Base-by-base conservation (phyloP, 129 eudicot genomes). In the Gnaphalium uliginosum region DNA sequence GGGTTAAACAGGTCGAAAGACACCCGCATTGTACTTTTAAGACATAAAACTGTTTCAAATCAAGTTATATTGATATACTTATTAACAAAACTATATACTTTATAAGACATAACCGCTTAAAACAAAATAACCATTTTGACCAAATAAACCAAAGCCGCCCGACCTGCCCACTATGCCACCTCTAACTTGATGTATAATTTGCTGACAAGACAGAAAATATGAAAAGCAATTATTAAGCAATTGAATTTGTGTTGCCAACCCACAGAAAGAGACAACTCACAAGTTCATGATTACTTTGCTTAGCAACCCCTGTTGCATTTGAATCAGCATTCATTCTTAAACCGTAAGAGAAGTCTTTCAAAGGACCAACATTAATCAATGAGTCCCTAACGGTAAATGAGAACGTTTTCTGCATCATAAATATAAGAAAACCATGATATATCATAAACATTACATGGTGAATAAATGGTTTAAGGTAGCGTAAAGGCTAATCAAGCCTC, bases 361-460 rank as follows among this genome's bases (percentile, higher is more conserved):
- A 79, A 25, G 97, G 99, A 60, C 99, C 99, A 81, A 95, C 89
- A 80, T 95, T 95, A 37, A 87, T 81, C 74, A 95, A 81, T 1
- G 99, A 91, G 87, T 95, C 99, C 85, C 99, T 82, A 73, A 95
- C 99, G 17, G 96, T 85, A 86, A 91, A 95, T 27, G 96, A 87
- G 85, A 95, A 95, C 14, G 90, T 73, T 81, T 95, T 95, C 99
- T 95, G 92, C 87, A 79, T 24, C 54, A 10, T 76, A 61, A n/a
- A 32, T 17, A 63, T 51, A 50, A 43, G 14, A 33, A 30, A 70
- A 26, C 46, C 30, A 11, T 54, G 37, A 22, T 7, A 59, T n/a
- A 61, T 68, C 8, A 58, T 17, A 69, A 69, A 59, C 58, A 77
- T n/a, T 26, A 43, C 43, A 43, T 74, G 22, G 3, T 74, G 29